Base-by-base conservation (phyloP, 2,329 filamentous ascomycete genomes). In the Thelonectria blattea region DNA sequence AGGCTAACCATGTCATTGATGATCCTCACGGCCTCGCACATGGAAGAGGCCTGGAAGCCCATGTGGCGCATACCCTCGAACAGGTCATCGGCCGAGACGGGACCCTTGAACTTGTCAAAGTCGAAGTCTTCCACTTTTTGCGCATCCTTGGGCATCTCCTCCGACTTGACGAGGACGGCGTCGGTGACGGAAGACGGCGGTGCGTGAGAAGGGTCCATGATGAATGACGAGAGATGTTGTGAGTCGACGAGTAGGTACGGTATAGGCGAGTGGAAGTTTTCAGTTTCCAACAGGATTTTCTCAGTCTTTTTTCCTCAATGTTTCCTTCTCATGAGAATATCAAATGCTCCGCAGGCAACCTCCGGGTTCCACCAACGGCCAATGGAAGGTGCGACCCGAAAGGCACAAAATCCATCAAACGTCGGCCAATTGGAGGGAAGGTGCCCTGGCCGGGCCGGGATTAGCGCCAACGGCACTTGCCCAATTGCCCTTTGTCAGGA, bases 111-210 rank as follows among this genome's bases (percentile, higher is more conserved):
- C 53, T 90, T 83, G 79, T 97, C 90, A 79, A 98, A 99, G 74
- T 99, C 94, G 63, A 98, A 85, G 70, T 97, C 95, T 73, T 91
- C 86, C 37, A 99, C 94, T 73, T 91, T 86, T 67, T 89, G 87
- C n/a, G 91, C 86, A 48, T 85, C 89, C 56, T 88, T 84, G 15
- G 94, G 91, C 74, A 97, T 88, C 56, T 91, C 90, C 58, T 91
- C 89, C 1, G 94, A 97, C 51, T 89, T 84, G 68, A 94, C 90
- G 52, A 98, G 83, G 48, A 98, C 94, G 30, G 94, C 94, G 74
- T 91, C 87, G 49, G 88, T 91, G 58, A 88, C 89, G 63, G 82
- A 83, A 11, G 82, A 73, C 6, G 89, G 89, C n/a, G 84, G 83
- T 24, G 74, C 74, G 68, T 80, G 77, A 42, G 69, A 69, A 39